These are phyloP conservation scores for Haberlea rhodopensis DNA, from an alignment of 257 asterid species.

Conservation along the genomic window DNA sequence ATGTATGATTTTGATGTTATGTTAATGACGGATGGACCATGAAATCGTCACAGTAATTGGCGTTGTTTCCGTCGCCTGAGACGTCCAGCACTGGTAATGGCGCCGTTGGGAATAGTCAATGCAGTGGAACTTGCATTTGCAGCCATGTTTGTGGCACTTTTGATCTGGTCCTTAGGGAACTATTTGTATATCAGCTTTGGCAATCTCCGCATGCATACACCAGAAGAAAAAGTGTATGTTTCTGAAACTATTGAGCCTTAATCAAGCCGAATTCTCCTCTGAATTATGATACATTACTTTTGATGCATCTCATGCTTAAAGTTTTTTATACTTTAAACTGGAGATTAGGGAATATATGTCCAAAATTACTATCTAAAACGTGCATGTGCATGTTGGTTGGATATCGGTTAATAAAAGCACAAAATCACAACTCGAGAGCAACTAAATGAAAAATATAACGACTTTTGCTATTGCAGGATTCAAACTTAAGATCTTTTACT, in stretches of 20 bases:
- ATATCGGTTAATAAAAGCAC: too few relatives aligned
- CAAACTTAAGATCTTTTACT: too few relatives aligned
- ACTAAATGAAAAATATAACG: too few relatives aligned
- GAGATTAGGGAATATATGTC: too few relatives aligned
- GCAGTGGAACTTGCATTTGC: conserved; percentile 44
- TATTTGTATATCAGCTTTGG: conserved; percentile 41
- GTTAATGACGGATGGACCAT: background rate
- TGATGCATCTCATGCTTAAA: background rate
- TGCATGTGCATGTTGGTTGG: too few relatives aligned
- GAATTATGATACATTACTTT: too few relatives aligned
- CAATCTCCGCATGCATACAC: conserved; percentile 43
- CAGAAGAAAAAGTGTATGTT: conserved; percentile 43
- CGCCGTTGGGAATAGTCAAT: conserved; percentile 48
- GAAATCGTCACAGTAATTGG: conserved; percentile 18
- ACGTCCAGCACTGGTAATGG: conserved; percentile 44
- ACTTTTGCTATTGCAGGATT: too few relatives aligned
- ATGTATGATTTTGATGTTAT: background rate
- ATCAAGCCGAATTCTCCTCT: background rate
- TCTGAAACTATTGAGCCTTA: background rate
- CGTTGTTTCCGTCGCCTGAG: conserved; percentile 20
- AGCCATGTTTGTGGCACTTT: conserved; percentile 45
- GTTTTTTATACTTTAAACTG: too few relatives aligned
- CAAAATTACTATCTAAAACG: too few relatives aligned
- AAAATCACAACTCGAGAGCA: too few relatives aligned
- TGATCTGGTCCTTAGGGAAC: conserved; percentile 54